Evolutionary conservation across 2,329 filamentous ascomycete species (phyloP).

Genomic region (Cryphonectria radicalis): DNA sequence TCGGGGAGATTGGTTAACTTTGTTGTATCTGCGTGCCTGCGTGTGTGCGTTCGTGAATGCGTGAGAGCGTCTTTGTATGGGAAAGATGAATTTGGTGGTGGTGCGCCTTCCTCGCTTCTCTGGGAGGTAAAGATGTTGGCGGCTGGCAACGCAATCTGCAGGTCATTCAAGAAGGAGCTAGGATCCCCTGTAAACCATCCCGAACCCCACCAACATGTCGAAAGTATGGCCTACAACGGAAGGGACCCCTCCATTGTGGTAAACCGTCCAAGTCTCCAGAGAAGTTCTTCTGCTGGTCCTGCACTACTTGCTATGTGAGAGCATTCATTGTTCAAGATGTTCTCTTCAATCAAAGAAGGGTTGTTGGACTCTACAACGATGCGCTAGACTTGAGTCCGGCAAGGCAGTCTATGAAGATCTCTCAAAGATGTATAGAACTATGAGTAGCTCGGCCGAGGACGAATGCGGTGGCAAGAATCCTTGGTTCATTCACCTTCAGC

Average conservation of each 20-base stretch:
- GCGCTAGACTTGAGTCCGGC: not conserved
- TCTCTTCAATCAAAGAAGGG: not conserved
- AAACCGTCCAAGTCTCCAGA: not conserved
- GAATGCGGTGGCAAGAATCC: not conserved
- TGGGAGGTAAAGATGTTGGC: not conserved
- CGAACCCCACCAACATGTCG: not conserved
- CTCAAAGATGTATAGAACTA: not conserved
- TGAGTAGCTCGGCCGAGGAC: not conserved
- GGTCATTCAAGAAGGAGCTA: not conserved
- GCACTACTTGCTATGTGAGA: not conserved
- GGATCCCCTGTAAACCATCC: not conserved
- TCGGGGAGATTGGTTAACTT: not conserved
- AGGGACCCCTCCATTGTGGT: not conserved
- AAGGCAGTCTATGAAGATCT: not conserved
- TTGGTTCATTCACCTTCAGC: not conserved
- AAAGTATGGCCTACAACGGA: not conserved
- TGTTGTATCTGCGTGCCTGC: not conserved
- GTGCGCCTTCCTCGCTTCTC: not conserved
- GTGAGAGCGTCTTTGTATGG: not conserved
- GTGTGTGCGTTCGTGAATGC: not conserved
- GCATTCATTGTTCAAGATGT: not conserved
- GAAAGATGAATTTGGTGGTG: not conserved
- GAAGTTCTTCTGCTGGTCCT: not conserved
- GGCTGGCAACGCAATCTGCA: slow-evolving; percentile 6
- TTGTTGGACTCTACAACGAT: not conserved